Evolutionary conservation across 495 filamentous ascomycete species (phyloP).

Genomic region (Trichoderma virens): DNA sequence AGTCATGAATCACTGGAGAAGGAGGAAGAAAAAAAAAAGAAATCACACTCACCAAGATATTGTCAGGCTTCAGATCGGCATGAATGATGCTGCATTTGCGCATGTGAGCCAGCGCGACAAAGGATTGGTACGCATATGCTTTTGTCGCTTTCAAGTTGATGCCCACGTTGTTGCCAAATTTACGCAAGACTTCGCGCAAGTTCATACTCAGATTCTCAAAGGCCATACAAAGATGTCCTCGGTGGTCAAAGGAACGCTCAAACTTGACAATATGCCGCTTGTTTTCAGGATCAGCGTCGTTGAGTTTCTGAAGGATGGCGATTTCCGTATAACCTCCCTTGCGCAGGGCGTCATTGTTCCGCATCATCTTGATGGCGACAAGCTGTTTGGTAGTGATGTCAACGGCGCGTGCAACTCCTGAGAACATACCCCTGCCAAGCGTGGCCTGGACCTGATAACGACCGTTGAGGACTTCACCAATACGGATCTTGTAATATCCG

Average conservation of each 20-base stretch:
- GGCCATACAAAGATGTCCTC: slow-evolving; percentile 89
- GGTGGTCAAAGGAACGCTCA: slow-evolving; percentile 83
- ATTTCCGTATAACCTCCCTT: slow-evolving; percentile 96
- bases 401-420: slow-evolving; percentile 83
- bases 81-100: slow-evolving; percentile 90
- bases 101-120: slow-evolving; percentile 75
- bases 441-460: slow-evolving; percentile 81
- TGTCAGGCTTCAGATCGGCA: slow-evolving; percentile 95
- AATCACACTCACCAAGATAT: slow-evolving; percentile 57
- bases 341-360: slow-evolving; percentile 85
- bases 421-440: slow-evolving; percentile 94
- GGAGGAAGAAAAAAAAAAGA: neutral
- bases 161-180: slow-evolving; percentile 88
- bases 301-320: slow-evolving; percentile 77
- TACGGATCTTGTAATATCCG: slow-evolving; percentile 88
- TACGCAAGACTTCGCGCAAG: slow-evolving; percentile 89
- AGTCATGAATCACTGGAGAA: too few species aligned
- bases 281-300: slow-evolving; percentile 74
- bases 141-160: slow-evolving; percentile 81
- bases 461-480: slow-evolving; percentile 79
- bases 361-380: slow-evolving; percentile 90
- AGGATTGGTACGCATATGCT: slow-evolving; percentile 89
- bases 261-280: slow-evolving; percentile 89
- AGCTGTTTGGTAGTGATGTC: slow-evolving; percentile 63
- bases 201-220: slow-evolving; percentile 95